These are phyloP conservation scores for Pestalotiopsis sp. DNA, from an alignment of 2,329 filamentous ascomycete species.

Conservation along the genomic window DNA sequence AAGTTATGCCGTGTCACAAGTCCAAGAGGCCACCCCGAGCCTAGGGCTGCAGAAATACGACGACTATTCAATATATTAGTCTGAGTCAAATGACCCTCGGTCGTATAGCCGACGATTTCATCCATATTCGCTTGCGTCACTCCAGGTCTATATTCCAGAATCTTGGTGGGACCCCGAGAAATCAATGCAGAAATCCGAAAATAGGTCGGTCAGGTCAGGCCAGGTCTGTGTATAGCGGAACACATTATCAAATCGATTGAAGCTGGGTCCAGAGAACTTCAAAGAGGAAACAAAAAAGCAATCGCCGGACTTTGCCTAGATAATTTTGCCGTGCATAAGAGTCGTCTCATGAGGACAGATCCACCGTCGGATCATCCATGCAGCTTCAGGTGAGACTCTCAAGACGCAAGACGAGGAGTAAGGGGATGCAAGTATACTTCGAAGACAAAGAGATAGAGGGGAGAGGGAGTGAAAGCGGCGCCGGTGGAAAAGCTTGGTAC, in stretches of 20 bases:
- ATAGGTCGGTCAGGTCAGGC: not conserved
- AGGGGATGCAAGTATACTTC: too few species aligned
- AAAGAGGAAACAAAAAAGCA: not conserved
- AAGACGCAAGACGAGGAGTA: not conserved
- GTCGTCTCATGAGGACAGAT: constrained; percentile 6
- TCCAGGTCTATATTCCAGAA: not conserved
- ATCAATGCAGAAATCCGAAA: not conserved
- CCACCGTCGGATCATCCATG: constrained; percentile 11
- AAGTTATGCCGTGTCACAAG: constrained; percentile 4
- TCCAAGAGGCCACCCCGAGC: not conserved
- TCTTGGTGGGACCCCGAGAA: not conserved
- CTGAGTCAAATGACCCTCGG: constrained; percentile 33
- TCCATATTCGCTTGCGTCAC: constrained; percentile 26
- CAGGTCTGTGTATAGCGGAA: not conserved
- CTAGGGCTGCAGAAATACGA: constrained; percentile 11
- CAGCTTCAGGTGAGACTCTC: constrained; percentile 10
- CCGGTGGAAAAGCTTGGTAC: not conserved
- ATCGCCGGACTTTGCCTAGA: not conserved
- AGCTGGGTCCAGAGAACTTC: not conserved
- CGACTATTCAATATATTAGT: constrained; percentile 19
- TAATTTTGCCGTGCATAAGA: constrained; percentile 3
- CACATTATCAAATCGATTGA: not conserved
- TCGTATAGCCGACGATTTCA: constrained; percentile 33
- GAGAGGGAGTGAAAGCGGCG: not conserved
- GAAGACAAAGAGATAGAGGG: too few species aligned